Evolutionary conservation across 2,329 filamentous ascomycete species (phyloP).

Genomic region (Venturia oleaginea): DNA sequence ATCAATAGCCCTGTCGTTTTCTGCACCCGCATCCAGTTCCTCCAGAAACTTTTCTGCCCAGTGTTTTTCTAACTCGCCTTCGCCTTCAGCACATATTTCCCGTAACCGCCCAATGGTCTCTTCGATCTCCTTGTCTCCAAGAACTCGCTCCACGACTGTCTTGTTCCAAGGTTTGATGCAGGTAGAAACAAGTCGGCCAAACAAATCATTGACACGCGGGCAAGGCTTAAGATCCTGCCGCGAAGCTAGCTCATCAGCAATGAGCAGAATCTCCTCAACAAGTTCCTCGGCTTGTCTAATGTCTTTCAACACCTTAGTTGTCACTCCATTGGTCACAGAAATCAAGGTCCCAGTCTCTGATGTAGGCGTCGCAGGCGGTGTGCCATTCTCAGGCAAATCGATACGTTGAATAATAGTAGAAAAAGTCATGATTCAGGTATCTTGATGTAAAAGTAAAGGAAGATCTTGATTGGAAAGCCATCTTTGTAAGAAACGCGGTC

Average conservation of each 20-base stretch:
- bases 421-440: neutral
- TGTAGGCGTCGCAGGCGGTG: neutral
- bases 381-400: neutral
- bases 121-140: neutral
- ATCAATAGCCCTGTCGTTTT: neutral
- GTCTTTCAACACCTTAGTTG: neutral
- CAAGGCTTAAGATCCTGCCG: neutral
- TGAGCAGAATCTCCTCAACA: neutral
- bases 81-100: neutral
- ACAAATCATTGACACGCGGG: neutral
- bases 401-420: neutral
- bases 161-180: conserved; percentile 1
- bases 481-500: neutral
- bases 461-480: neutral
- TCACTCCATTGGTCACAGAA: neutral
- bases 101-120: neutral
- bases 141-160: neutral
- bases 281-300: neutral
- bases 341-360: neutral
- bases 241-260: conserved; percentile 1
- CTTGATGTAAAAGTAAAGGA: neutral
- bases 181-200: neutral
- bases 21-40: neutral
- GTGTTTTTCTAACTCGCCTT: neutral
- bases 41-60: neutral